A percentile compares a stretch with the other conserved stretches of the same genome.
Conservation (phyloP, 1,284 basidiomycete species). For the Cystobasidium sp. region DNA sequence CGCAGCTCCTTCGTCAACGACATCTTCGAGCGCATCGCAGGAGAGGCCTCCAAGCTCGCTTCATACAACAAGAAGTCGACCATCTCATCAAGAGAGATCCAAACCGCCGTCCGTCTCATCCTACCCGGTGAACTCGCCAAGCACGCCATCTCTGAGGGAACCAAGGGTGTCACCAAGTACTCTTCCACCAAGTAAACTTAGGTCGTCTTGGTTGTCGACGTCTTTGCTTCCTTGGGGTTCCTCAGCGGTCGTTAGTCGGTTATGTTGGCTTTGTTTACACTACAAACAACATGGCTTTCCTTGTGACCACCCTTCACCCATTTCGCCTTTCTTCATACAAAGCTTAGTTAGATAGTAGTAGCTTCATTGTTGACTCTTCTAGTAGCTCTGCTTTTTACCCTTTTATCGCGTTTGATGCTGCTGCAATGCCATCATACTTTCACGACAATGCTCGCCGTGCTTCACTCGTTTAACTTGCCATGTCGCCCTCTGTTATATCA, state of each 20-base stretch:
- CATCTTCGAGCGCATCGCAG: constrained; percentile 87
- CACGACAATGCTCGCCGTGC: not conserved
- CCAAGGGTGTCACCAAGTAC: constrained; percentile 66
- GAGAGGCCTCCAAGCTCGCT: constrained; percentile 87
- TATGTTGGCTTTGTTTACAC: constrained; percentile 15
- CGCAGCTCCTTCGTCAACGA: constrained; percentile 54
- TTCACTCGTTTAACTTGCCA: not conserved
- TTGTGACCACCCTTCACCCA: no score
- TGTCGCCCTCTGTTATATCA: not conserved
- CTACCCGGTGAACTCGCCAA: constrained; percentile 83
- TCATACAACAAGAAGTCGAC: constrained; percentile 92
- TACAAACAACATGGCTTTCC: not conserved
- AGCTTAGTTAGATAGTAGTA: not conserved
- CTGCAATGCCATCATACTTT: constrained; percentile 10
- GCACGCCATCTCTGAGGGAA: constrained; percentile 82
- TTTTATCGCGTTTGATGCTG: constrained; percentile 3
- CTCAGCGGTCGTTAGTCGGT: not conserved
- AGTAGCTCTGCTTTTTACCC: constrained; percentile 13
- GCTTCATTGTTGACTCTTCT: not conserved
- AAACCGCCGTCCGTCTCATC: constrained; percentile 85
- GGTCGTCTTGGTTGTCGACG: not conserved
- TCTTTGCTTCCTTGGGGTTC: not conserved
- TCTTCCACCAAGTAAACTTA: constrained; percentile 60
- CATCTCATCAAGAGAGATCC: constrained; percentile 91
- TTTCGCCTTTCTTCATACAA: constrained; percentile 20